phyloP scores from a whole-genome alignment of 1,284 basidiomycete species.

The Taiwanofungus camphoratus region DNA sequence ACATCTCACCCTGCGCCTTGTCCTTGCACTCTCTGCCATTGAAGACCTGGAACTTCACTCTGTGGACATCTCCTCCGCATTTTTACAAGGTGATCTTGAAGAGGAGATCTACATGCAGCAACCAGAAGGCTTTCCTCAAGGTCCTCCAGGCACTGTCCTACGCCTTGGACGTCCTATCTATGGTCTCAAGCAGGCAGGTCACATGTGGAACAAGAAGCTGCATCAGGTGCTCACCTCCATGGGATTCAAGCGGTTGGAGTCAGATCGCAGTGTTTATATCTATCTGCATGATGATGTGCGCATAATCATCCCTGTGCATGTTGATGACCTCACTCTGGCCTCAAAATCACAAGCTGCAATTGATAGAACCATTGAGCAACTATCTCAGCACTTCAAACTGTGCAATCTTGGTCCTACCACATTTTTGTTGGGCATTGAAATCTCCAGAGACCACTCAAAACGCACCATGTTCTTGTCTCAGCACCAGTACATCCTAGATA shows the following conservation, averaged over 20 bases:
- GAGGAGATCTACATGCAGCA: conserved; percentile 36
- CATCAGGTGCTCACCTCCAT: conserved; percentile 3
- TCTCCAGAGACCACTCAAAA: conserved; percentile 22
- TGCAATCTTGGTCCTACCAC: conserved; percentile 21
- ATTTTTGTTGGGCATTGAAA: conserved; percentile 33
- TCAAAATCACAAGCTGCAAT: conserved; percentile 3
- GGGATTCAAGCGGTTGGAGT: conserved; percentile 6
- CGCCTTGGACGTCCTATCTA: conserved; percentile 16
- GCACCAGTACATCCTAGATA: conserved; percentile 26
- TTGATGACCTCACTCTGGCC: conserved; percentile 20
- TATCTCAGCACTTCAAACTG: conserved; percentile 16
- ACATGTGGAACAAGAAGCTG: conserved; percentile 14
- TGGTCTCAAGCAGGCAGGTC: conserved; percentile 19
- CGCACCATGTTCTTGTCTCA: conserved; percentile 29
- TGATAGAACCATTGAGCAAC: conserved; percentile 9
- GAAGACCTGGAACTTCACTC: conserved; percentile 31
- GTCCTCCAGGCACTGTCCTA: conserved; percentile 28
- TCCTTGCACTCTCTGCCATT: conserved; percentile 31
- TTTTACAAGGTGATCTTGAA: conserved; percentile 33
- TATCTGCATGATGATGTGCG: conserved; percentile 4
- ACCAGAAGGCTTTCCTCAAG: conserved; percentile 26
- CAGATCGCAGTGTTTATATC: conserved; percentile 12
- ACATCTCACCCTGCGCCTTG: conserved; percentile 27
- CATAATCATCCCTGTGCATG: conserved; percentile 17
- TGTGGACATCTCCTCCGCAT: conserved; percentile 32